These are phyloP conservation scores for Alternaria viburni DNA, from an alignment of 2,329 filamentous ascomycete species.

Conservation along the genomic window DNA sequence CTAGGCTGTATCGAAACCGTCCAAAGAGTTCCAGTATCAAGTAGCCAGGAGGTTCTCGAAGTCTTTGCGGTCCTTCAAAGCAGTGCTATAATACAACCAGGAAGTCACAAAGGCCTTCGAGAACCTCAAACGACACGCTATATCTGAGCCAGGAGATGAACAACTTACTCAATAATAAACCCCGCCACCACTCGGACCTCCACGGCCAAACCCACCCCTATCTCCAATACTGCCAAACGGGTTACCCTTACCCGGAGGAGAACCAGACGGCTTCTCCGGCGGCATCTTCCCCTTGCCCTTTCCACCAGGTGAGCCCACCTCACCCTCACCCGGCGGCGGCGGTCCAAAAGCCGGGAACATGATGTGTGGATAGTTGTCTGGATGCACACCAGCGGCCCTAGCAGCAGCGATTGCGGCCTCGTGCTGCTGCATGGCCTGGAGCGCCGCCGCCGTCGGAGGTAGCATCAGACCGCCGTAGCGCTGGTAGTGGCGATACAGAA, in stretches of 20 bases:
- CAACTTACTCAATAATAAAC: neutral
- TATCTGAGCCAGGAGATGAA: neutral
- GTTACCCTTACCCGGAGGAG: neutral
- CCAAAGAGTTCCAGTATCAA: neutral
- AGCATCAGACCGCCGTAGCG: conserved; percentile 13
- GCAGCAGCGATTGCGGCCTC: neutral
- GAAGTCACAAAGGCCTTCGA: neutral
- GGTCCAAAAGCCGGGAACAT: neutral
- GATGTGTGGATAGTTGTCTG: neutral
- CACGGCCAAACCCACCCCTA: neutral
- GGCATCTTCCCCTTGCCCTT: neutral
- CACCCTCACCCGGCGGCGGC: neutral
- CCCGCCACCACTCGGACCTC: neutral
- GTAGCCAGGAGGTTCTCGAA: neutral
- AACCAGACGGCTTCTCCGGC: neutral
- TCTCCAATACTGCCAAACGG: neutral
- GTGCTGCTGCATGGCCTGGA: neutral
- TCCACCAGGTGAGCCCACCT: neutral
- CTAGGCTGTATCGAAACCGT: neutral
- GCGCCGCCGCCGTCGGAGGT: neutral
- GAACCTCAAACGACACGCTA: too few relatives aligned
- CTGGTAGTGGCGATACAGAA: conserved; percentile 11
- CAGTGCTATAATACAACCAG: neutral
- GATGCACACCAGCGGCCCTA: neutral
- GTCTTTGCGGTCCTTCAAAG: neutral